Base-by-base conservation (phyloP, 192 early-diverging fungal genomes). In the Coemansia sp. region DNA sequence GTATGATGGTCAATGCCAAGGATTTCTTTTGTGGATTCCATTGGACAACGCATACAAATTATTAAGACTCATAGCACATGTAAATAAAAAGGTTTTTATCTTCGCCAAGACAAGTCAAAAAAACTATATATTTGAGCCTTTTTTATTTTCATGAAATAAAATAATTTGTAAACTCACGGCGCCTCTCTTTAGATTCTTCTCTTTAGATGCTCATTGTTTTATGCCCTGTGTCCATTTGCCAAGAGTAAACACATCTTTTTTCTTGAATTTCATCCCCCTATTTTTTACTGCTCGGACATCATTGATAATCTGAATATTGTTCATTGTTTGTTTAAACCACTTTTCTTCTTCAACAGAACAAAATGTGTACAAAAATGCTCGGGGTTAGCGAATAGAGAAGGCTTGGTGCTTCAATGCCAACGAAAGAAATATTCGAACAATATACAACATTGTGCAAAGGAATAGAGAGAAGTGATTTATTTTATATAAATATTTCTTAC, bases 1-100 rank as follows among this genome's bases (percentile, higher is more conserved):
- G 45, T 48, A 48, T 8, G 14, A 15, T 48, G 8, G 3, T 48
- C 11, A 48, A 48, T 48, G 45, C 45, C 45, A 12, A 48, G 45
- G 45, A 48, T 48, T 48, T 48, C 45, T 48, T 48, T 48, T 48
- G 45, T 48, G 45, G 45, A 48, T 48, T 15, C 45, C 45, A 48
- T 48, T 48, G 45, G 14, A 48, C 45, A 48, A 48, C 45, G 45
- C 45, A 48, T 48, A 48, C 45, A 48, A 48, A 48, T 8, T 48
- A 48, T 48, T 48, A 48, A 48, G 22, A 1, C 22, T 28, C 22
- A 28, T 28, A 28, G 22, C 22, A 48, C 9, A 15, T 15, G 17
- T 12, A 15, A 48, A 48, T 48, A 48, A 48, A 48, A 48, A 12
- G 17, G 12, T 15, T 48, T 4, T 48, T 41, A 41, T 41, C 39